Conservation (phyloP, 148 eudicot genomes). For the Camellia lanceoleosa region DNA sequence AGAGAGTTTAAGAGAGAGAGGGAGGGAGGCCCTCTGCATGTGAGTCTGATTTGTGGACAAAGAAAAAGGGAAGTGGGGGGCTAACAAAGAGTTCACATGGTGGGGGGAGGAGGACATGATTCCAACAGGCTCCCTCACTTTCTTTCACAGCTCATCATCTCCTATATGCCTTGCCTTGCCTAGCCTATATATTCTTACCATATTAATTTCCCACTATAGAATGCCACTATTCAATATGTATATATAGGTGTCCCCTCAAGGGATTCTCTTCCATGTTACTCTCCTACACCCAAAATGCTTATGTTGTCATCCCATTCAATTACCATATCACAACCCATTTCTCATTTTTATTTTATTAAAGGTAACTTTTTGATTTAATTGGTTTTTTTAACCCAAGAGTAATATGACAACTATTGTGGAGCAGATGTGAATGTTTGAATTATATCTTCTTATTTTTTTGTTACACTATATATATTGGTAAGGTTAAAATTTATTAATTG, state of each 20-base stretch:
- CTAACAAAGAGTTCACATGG: constrained; percentile 37
- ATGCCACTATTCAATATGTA: neutral
- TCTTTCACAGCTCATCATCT: constrained; percentile 28
- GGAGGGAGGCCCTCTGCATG: constrained; percentile 3
- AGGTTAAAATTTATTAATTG: too few species aligned
- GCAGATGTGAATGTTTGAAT: too few species aligned
- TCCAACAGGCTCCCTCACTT: constrained; percentile 10
- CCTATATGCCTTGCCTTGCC: neutral
- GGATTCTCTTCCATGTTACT: neutral
- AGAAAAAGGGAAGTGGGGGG: constrained; percentile 26
- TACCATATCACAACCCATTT: too few species aligned
- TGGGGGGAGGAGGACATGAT: constrained; percentile 21
- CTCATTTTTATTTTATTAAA: too few species aligned
- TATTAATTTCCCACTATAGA: too few species aligned
- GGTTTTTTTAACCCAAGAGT: too few species aligned
- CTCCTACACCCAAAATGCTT: neutral
- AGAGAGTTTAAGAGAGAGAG: neutral
- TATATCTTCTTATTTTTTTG: too few species aligned
- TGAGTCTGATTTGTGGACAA: constrained; percentile 44
- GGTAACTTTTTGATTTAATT: neutral
- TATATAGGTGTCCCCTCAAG: neutral
- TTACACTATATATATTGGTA: too few species aligned
- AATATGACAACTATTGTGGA: too few species aligned
- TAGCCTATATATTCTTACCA: neutral
- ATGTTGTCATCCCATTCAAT: too few species aligned